Base-by-base conservation (phyloP, 768 basidiomycete genomes). In the Trametopsis cervina region DNA sequence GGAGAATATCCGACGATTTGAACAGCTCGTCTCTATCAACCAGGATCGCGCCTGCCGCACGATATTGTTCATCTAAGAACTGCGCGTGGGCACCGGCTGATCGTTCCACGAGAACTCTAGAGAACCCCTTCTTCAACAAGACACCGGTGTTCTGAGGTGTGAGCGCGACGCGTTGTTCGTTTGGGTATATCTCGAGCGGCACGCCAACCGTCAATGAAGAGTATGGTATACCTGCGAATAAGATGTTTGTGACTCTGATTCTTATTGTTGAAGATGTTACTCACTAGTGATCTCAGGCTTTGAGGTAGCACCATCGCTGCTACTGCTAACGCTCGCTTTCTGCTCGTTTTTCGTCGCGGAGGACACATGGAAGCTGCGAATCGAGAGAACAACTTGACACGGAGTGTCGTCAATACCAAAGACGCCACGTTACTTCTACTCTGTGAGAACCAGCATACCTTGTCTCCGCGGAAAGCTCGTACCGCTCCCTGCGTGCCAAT, bases 121-220 rank as follows among this genome's bases (percentile, higher is more conserved):
- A 57, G 59, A 93, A 90, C 4, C 90, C 90, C 57, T 93, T 92
- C 74, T 92, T 92, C 49, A 78, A 74, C 41, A 93, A 71, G 25
- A 85, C 60, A 2, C 80, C 70, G 3, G 80, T 80, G 59, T 90
- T 91, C 60, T 83, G 78, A 3, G 90, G 90, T 0, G 90, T 89
- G 5, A 93, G 66, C 33, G 89, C 76, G 38, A 92, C 89, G 44
- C 90, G 80, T 42, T 83, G 75, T 62, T 93, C 90, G 52, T 82
- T 77, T 2, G 83, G 83, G 59, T 78, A 90, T 37, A 76, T 73
- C 66, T 93, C 90, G 45, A 74, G 74, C 11, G 89, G 88, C 15
- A 88, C 77, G 21, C 90, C 90, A 47, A 93, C 73, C 6, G 75
- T 79, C 29, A 93, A 70, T 17, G 78, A 75, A 2, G 85, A 75